Base-by-base conservation (phyloP, 331 rosid species). In the Quercus tomentella region DNA sequence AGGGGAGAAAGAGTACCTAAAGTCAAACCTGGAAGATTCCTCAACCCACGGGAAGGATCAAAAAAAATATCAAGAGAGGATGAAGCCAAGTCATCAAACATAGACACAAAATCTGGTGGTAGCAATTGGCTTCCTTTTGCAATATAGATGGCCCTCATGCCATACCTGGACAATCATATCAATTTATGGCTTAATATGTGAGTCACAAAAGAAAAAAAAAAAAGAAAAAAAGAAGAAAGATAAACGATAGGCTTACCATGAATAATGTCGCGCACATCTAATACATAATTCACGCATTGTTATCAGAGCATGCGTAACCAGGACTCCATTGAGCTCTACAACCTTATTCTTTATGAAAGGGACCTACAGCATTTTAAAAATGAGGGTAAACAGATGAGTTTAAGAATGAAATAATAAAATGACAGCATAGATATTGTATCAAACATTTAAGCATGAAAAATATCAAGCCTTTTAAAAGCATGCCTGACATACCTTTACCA, bases 51-150 rank as follows among this genome's bases (percentile, higher is more conserved):
- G 35, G 99, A 86, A 20, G 99, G 97, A 89, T 95, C 99, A 85
- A 95, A 95, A 90, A 93, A 95, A 79, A 91, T 90, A 80, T 95
- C 99, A 71, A 95, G 97, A 56, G 99, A 95, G 74, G 99, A 95
- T 23, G 99, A 95, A 79, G 99, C 89, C 82, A 90, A 75, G 84
- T 95, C 99, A 82, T 95, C 99, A 82, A 95, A 95, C 41, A 95
- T 91, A 73, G 99, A 93, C 83, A 87, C 97, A 90, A 95, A 95
- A 83, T 93, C 96, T 62, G 99, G 99, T 17, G 99, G 99, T 71
- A 95, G 99, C 85, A 92, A 82, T 69, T 92, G 83, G 84, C 99
- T 95, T 84, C 99, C 99, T 85, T 95, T 95, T 74, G 97, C 99
- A 69, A 95, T 91, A 87, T 95, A 95, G 82, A 95, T 84, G 73